Evolutionary conservation across 2,329 filamentous ascomycete species (phyloP), one percentile per base, ranked within the genome.

Genomic region (Setomelanomma holmii): DNA sequence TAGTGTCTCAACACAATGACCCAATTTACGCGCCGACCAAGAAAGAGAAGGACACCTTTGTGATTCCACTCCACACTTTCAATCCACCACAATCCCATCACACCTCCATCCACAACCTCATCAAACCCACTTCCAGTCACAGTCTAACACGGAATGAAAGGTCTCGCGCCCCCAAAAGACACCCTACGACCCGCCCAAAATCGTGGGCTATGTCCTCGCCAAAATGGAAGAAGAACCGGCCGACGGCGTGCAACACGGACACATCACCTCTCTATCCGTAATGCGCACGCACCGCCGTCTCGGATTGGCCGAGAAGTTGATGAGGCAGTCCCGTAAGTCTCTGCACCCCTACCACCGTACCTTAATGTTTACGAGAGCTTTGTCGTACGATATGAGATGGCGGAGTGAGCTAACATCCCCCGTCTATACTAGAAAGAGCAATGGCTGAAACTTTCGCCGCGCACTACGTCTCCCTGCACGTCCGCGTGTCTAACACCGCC

Each of bases 161-260:
- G 88, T 93, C 51, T 90, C 89, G 17, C 86, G 91, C 30, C 90
- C 91, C 27, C 84, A 84, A 65, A 88, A 88, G 73, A 86, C 88
- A 0, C 87, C 88, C 40, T 90, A 93, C 76, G 90, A 96, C 75
- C 95, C 96, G 68, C 95, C 95, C 63, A 96, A 97, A 78, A 96
- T 99, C 55, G 95, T 99, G 20, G 95, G 95, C 67, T 99, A 99
- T 74, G 95, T 99, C n/a, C 87, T 99, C 21, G 95, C 95, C 45
- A 99, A 99, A 84, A 99, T 99, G 93, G 95, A 99, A 78, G 95
- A 99, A 80, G 95, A 98, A 76, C 93, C 95, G 6, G 73, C 88
- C 54, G 93, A 98, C 75, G 93, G 93, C 52, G 81, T 97, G 35
- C 90, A 89, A 66, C 95, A 98, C 78, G 95, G 95, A 14, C 95